phyloP scores from a whole-genome alignment of 108 stramenopile species.

The Cylindrotheca fusiformis region DNA sequence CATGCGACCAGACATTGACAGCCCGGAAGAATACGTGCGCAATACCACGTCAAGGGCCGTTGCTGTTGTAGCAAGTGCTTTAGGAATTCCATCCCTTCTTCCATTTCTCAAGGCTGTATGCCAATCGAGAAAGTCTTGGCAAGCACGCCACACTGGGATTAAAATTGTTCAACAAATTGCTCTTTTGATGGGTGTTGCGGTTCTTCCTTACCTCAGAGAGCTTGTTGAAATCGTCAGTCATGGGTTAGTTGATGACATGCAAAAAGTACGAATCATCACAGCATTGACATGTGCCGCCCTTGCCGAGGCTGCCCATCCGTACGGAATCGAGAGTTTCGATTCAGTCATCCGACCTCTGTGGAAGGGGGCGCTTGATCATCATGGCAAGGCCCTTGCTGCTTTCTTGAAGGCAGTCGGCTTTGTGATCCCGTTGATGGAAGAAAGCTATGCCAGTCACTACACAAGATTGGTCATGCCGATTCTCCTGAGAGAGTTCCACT shows the following conservation, averaged over 20 bases:
- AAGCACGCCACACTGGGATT: constrained; percentile 98
- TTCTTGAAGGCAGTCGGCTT: constrained; percentile 98
- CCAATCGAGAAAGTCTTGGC: constrained; percentile 95
- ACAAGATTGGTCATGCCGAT: constrained; percentile 98
- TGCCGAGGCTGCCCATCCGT: constrained; percentile 97
- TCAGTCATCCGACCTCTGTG: constrained; percentile 95
- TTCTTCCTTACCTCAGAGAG: constrained; percentile 94
- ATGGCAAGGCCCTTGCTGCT: constrained; percentile 96
- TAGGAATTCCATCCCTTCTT: constrained; percentile 93
- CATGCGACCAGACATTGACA: constrained; percentile 99
- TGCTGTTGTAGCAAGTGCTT: constrained; percentile 97
- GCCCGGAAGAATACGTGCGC: constrained; percentile 96
- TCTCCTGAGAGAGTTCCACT: constrained; percentile 95
- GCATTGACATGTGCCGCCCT: constrained; percentile 96
- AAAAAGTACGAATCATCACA: constrained; percentile 96
- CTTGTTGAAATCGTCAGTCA: constrained; percentile 96
- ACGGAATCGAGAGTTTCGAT: constrained; percentile 99
- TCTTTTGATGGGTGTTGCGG: constrained; percentile 96
- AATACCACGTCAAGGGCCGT: constrained; percentile 98
- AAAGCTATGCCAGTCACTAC: constrained; percentile 99
- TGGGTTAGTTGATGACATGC: constrained; percentile 95
- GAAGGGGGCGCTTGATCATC: constrained; percentile 97
- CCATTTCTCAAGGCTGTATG: constrained; percentile 99
- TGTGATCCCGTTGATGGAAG: constrained; percentile 98
- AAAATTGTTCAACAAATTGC: constrained; percentile 99